These are phyloP conservation scores for Diplodia sapinea DNA, from an alignment of 2,329 filamentous ascomycete genomes.

Conservation along the genomic window DNA sequence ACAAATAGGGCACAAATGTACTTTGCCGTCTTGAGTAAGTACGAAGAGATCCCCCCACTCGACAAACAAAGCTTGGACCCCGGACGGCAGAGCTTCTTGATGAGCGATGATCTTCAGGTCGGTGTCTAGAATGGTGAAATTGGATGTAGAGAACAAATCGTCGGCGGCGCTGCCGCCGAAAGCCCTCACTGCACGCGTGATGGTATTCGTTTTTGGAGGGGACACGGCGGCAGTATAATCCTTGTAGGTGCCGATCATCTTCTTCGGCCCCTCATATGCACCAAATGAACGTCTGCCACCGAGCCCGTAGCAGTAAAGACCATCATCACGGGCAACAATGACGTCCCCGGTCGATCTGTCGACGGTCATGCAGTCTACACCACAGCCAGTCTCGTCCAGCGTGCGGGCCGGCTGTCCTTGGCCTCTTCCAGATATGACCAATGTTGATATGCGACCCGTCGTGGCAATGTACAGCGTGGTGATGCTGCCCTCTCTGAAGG, in stretches of 20 bases:
- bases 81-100: conserved; percentile 80
- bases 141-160: conserved; percentile 83
- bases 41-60: conserved; percentile 93
- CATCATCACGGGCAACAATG: conserved; percentile 91
- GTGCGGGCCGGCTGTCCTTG: conserved; percentile 88
- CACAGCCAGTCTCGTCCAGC: conserved; percentile 88
- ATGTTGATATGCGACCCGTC: conserved; percentile 82
- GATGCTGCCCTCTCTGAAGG: conserved; percentile 68
- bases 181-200: conserved; percentile 65
- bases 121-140: conserved; percentile 89
- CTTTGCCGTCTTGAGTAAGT: conserved; percentile 91
- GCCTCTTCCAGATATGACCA: conserved; percentile 85
- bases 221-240: conserved; percentile 89
- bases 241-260: conserved; percentile 75
- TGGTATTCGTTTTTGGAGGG: conserved; percentile 67
- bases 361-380: conserved; percentile 91
- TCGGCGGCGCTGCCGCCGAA: conserved; percentile 77
- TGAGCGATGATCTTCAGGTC: conserved; percentile 89
- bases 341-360: conserved; percentile 82
- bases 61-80: conserved; percentile 78
- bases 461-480: conserved; percentile 92
- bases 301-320: conserved; percentile 88
- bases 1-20: conserved; percentile 47
- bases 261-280: conserved; percentile 91
- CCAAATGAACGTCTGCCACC: conserved; percentile 86